Base-by-base conservation (phyloP, 176 grass and related monocot genomes). In the Leersia perrieri region DNA sequence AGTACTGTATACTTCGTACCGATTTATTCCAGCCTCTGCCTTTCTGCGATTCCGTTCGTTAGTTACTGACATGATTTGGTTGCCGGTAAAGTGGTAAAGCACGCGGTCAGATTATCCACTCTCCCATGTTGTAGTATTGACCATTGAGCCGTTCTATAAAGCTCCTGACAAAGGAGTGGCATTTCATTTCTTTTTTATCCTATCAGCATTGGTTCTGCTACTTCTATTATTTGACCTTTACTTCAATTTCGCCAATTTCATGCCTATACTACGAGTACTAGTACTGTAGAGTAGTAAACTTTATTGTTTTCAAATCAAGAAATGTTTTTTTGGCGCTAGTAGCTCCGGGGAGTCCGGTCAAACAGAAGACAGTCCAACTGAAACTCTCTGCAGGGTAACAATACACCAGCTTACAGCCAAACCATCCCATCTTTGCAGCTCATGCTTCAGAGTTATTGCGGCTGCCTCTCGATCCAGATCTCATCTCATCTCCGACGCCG, bases 51-150 rank as follows among this genome's bases (percentile, higher is more conserved):
- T 78, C 68, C 69, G 8, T 45, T 27, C 7, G 67, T 22, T 32
- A 31, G 81, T 73, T 83, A 33, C 36, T 18, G 55, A 9, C 64
- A 81, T 76, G 55, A 89, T 66, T 64, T 9, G 40, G 58, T 55
- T 45, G 40, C 32, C 39, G 70, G 63, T 58, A 88, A 88, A 88
- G 80, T 13, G 33, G 74, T 57, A 76, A 83, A 89, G 76, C 87
- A 53, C 9, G 38, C 62, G 62, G 68, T 31, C 38, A 66, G 80
- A 74, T 75, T 45, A 63, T 27, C 38, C 81, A 75, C 0, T 16
- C 27, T 12, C 71, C 64, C 12, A 16, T 18, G 15, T 4, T 5
- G 45, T 49, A 49, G 1, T n/a, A 58, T 25, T 70, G 35, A 53
- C 44, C 14, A 20, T 22, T 53, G 73, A 53, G 51, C 38, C 40